Conservation (phyloP, 2,329 filamentous ascomycete species). For the Sarocladium brachiariae region DNA sequence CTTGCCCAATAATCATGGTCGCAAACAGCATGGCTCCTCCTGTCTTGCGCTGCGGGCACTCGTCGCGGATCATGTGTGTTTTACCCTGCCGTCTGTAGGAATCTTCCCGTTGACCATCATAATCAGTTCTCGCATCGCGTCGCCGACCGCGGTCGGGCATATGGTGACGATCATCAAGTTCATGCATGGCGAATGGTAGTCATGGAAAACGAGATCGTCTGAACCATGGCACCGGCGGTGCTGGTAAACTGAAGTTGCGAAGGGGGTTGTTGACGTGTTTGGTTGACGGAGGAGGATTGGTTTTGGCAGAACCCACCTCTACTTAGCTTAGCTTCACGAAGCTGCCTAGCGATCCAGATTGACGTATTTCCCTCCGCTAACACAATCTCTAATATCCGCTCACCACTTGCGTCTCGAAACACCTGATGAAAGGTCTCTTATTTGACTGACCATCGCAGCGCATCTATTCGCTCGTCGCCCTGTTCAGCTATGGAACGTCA, state of each 20-base stretch:
- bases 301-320: no score
- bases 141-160: constrained; percentile 22
- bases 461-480: no score
- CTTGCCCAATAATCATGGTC: constrained; percentile 21
- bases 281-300: no score
- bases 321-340: no score
- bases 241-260: not conserved
- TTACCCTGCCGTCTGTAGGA: constrained; percentile 45
- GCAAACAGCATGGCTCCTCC: not conserved
- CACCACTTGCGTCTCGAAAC: no score
- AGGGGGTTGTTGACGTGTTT: no score
- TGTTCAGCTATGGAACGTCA: not conserved
- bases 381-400: no score
- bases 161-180: constrained; percentile 28
- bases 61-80: constrained; percentile 30
- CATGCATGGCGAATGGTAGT: constrained; percentile 32
- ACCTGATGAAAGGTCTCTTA: no score
- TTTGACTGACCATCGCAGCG: no score
- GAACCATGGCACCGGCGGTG: not conserved
- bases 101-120: constrained; percentile 27
- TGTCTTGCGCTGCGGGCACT: not conserved
- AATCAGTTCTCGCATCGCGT: constrained; percentile 12
- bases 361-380: no score
- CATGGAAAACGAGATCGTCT: not conserved
- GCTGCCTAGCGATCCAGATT: no score